These are phyloP conservation scores for Niebla homalea DNA, from an alignment of 495 filamentous ascomycete genomes.

Conservation along the genomic window DNA sequence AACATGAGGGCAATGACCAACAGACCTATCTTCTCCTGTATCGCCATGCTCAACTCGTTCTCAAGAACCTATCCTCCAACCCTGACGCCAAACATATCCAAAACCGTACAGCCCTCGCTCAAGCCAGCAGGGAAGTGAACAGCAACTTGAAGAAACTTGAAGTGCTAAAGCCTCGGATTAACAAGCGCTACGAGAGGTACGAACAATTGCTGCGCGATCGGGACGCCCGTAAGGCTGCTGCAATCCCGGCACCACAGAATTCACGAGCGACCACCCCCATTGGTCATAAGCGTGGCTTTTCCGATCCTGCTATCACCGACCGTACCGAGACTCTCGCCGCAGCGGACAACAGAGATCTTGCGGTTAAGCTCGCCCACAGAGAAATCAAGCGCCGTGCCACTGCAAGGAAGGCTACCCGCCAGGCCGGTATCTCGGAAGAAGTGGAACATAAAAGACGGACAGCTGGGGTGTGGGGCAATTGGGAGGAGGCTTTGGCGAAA, in stretches of 20 bases:
- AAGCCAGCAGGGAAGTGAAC: constrained; percentile 40
- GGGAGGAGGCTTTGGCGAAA: constrained; percentile 27
- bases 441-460: constrained; percentile 43
- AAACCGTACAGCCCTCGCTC: constrained; percentile 32
- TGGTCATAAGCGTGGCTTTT: constrained; percentile 13
- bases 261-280: background rate
- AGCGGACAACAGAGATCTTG: constrained; percentile 57
- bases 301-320: constrained; percentile 29
- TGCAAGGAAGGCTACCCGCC: constrained; percentile 38
- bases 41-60: constrained; percentile 61
- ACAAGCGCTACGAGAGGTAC: constrained; percentile 49
- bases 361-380: constrained; percentile 59
- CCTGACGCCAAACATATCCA: constrained; percentile 39
- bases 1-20: constrained; percentile 70
- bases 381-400: constrained; percentile 60
- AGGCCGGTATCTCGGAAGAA: constrained; percentile 39
- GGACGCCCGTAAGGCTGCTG: constrained; percentile 23
- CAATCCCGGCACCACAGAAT: constrained; percentile 8
- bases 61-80: constrained; percentile 46
- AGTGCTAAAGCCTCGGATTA: constrained; percentile 50
- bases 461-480: constrained; percentile 52
- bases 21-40: constrained; percentile 79
- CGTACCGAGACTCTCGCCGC: constrained; percentile 48
- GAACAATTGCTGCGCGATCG: constrained; percentile 40
- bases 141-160: constrained; percentile 47